phyloP scores from a whole-genome alignment of 192 early-diverging fungal genomes.

The Coemansia sp. region DNA sequence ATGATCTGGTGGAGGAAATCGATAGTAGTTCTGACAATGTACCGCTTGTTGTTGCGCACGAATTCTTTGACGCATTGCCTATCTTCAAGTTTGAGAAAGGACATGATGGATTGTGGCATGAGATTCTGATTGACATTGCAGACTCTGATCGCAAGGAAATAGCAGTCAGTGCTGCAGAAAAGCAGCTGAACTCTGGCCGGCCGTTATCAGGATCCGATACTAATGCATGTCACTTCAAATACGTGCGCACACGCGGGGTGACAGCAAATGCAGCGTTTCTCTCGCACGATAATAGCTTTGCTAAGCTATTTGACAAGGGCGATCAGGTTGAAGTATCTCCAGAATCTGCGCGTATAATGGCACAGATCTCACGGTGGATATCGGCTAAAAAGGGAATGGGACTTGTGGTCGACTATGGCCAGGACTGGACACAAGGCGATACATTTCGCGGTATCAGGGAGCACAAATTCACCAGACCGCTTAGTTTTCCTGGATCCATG shows the following conservation, averaged over 20 bases:
- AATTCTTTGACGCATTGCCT: slow-evolving; percentile 97
- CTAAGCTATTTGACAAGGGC: slow-evolving; percentile 63
- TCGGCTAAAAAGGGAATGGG: slow-evolving; percentile 66
- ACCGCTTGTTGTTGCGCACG: slow-evolving; percentile 84
- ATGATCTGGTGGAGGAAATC: slow-evolving; percentile 63
- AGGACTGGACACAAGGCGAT: slow-evolving; percentile 70
- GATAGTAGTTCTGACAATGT: slow-evolving; percentile 51
- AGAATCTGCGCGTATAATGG: slow-evolving; percentile 66
- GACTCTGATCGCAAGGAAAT: slow-evolving; percentile 43
- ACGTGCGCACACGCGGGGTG: slow-evolving; percentile 62
- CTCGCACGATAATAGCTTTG: slow-evolving; percentile 43
- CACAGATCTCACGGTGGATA: slow-evolving; percentile 71
- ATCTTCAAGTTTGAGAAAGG: slow-evolving; percentile 75
- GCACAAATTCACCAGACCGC: slow-evolving; percentile 76
- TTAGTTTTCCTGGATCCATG: slow-evolving; percentile 77
- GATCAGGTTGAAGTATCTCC: slow-evolving; percentile 83
- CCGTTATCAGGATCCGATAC: slow-evolving; percentile 14
- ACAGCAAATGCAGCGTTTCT: slow-evolving; percentile 56
- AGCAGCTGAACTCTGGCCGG: slow-evolving; percentile 1
- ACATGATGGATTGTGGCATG: slow-evolving; percentile 75
- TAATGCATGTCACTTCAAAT: slow-evolving; percentile 75
- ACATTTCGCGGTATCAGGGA: slow-evolving; percentile 82
- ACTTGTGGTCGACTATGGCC: slow-evolving; percentile 88
- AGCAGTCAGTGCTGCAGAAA: background rate
- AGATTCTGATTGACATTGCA: slow-evolving; percentile 84